Evolutionary conservation across 208 protist genomes (phyloP).

Genomic region (Crithidia bombi): DNA sequence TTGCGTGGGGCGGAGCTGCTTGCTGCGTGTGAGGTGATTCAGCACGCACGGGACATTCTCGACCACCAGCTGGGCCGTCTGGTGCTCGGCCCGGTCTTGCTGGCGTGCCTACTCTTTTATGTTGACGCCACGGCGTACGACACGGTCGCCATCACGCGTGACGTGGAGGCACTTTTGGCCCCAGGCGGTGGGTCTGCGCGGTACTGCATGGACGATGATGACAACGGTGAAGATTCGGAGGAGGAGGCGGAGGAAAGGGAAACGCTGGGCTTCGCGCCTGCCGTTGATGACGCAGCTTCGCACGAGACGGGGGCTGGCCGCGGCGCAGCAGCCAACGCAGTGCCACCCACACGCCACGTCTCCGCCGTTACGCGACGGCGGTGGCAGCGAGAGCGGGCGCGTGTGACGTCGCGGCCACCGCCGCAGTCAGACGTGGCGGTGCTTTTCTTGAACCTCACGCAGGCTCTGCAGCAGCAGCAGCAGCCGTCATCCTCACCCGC

Average conservation of each 20-base stretch:
- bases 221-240: background rate
- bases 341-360: no score
- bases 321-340: no score
- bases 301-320: background rate
- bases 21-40: slow-evolving; percentile 6
- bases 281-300: no score
- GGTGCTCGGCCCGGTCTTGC: slow-evolving; percentile 32
- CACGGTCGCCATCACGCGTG: slow-evolving; percentile 13
- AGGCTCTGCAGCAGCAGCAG: background rate
- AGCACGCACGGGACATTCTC: background rate
- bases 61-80: slow-evolving; percentile 16
- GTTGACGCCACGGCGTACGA: slow-evolving; percentile 32
- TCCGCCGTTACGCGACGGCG: background rate
- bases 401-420: background rate
- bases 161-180: slow-evolving; percentile 35
- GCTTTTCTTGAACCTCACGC: background rate
- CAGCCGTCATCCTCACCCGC: no score
- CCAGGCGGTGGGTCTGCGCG: slow-evolving; percentile 1
- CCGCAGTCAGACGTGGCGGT: slow-evolving; percentile 11
- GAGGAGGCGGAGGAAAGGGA: background rate
- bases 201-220: slow-evolving; percentile 8
- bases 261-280: no score
- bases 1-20: background rate
- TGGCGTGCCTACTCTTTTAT: slow-evolving; percentile 42
- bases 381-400: slow-evolving; percentile 9